phyloP scores from a whole-genome alignment of 768 basidiomycete genomes.

The Russula ochroleuca region DNA sequence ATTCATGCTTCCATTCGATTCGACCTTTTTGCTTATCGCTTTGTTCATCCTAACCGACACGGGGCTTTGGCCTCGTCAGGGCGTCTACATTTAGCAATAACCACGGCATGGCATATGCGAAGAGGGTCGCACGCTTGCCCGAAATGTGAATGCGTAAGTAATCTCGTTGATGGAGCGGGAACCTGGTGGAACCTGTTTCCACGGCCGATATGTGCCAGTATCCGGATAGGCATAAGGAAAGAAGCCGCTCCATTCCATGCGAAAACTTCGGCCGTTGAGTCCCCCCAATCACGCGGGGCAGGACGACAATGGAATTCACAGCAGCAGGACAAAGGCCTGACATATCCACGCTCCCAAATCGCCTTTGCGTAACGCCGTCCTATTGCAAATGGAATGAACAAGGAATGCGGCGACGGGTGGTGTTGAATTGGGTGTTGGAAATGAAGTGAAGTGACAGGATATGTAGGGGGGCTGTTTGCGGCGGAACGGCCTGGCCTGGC shows the following conservation, averaged over 20 bases:
- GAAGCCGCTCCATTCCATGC: conserved; percentile 4
- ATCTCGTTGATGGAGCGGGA: conserved; percentile 4
- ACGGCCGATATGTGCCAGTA: background rate
- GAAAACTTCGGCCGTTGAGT: conserved; percentile 11
- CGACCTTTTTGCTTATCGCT: conserved; percentile 10
- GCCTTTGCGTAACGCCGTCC: background rate
- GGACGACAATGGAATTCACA: background rate
- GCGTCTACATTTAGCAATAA: conserved; percentile 1
- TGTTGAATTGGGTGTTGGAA: background rate
- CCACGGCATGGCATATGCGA: background rate
- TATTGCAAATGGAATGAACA: background rate
- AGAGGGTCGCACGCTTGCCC: conserved; percentile 9
- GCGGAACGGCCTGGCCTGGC: background rate
- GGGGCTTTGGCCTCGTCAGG: background rate
- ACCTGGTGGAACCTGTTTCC: background rate
- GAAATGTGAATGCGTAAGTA: conserved; percentile 6
- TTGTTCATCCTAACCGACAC: conserved; percentile 13
- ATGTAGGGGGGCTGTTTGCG: too few species aligned
- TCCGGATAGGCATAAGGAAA: background rate
- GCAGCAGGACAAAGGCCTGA: background rate
- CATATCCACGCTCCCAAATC: background rate
- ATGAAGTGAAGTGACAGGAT: background rate
- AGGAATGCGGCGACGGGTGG: background rate
- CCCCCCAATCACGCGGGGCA: background rate
- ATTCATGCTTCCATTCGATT: conserved; percentile 21